A percentile compares a stretch with the other conserved stretches of the same genome.
Evolutionary conservation across 139 green algal species (phyloP).

Genomic region (Chlamydomonas sp.): DNA sequence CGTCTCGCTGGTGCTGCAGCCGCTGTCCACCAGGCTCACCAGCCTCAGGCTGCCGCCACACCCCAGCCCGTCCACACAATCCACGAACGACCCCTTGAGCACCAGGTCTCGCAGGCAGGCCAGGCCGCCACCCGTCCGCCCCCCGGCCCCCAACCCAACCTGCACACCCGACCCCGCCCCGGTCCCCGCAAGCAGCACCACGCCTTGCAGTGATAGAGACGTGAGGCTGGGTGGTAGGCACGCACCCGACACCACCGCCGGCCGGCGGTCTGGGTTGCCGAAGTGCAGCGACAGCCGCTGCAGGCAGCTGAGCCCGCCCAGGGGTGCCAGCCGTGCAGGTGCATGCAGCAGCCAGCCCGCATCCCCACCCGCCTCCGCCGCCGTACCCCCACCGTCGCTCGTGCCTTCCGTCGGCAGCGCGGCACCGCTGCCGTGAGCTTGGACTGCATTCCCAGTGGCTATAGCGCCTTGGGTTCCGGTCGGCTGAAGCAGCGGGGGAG

Average conservation of each 20-base stretch:
- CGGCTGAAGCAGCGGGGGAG: neutral
- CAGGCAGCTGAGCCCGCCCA: neutral
- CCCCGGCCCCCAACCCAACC: neutral
- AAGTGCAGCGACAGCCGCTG: conserved; percentile 21
- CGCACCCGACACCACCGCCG: neutral
- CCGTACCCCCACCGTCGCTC: too few species aligned
- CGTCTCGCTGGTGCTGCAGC: neutral
- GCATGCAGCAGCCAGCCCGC: neutral
- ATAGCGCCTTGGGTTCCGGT: neutral
- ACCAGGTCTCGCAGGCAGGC: neutral
- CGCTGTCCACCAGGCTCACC: conserved; percentile 25
- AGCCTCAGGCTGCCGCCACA: neutral
- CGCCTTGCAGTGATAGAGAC: neutral
- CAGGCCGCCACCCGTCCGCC: neutral
- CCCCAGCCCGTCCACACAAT: neutral
- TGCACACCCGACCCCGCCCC: neutral
- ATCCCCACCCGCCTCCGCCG: neutral
- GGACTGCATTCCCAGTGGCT: neutral
- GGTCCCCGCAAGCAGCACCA: neutral
- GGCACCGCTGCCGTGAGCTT: neutral
- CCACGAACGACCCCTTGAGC: neutral
- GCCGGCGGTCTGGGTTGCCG: neutral
- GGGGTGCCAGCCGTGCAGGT: neutral
- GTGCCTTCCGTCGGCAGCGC: neutral
- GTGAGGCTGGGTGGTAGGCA: conserved; percentile 13